Conservation (phyloP, 192 early-diverging fungal genomes). For the Jimgerdemannia flammicorona region DNA sequence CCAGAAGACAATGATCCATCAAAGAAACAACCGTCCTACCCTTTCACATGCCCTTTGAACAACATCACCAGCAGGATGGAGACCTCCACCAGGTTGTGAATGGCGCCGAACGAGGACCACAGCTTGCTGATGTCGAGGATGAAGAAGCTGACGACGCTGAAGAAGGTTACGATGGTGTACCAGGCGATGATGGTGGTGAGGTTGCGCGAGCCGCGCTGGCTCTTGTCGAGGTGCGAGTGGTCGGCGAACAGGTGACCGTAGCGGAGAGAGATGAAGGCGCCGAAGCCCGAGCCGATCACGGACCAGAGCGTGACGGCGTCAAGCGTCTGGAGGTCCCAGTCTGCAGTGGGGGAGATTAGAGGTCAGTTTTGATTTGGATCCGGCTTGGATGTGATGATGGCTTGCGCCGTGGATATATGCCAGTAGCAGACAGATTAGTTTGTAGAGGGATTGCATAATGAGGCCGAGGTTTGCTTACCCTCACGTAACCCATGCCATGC, state of each 20-base stretch:
- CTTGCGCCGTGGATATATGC: too few relatives aligned
- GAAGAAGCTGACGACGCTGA: not conserved
- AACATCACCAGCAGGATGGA: slow-evolving; percentile 29
- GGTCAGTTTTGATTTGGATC: not conserved
- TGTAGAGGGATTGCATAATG: too few relatives aligned
- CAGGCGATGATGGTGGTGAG: not conserved
- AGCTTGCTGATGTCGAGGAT: slow-evolving; percentile 14
- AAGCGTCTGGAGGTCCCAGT: not conserved
- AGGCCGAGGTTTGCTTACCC: not conserved
- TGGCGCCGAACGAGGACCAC: slow-evolving; percentile 12
- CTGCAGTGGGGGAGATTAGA: not conserved
- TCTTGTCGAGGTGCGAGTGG: not conserved
- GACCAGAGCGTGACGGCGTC: not conserved
- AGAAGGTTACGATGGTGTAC: not conserved
- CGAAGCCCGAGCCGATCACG: not conserved
- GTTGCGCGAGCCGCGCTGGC: not conserved
- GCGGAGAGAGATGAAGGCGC: not conserved
- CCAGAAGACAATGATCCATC: too few relatives aligned
- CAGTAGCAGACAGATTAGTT: too few relatives aligned
- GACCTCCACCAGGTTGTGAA: slow-evolving; percentile 41
- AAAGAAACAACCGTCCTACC: not conserved
- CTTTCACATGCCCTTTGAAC: slow-evolving; percentile 10
- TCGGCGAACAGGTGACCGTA: not conserved
- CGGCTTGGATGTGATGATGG: too few relatives aligned
- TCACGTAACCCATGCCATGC: not conserved